Evolutionary conservation across 2,329 filamentous ascomycete genomes (phyloP).

Genomic region (Aspergillus alliaceus): DNA sequence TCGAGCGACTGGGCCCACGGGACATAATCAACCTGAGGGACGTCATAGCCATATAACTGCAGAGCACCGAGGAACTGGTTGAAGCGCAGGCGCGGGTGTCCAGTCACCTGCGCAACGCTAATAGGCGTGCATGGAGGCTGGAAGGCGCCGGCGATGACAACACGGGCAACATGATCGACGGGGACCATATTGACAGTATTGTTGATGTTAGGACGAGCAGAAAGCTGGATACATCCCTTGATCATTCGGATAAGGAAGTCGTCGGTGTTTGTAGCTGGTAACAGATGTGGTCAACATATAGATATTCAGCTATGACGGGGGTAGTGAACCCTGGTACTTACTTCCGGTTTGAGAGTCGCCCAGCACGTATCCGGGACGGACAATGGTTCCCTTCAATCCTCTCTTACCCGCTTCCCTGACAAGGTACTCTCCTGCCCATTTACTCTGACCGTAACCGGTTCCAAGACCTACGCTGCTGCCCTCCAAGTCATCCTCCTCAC

Average conservation of each 20-base stretch:
- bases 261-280: slow-evolving; percentile 66
- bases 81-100: slow-evolving; percentile 74
- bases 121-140: slow-evolving; percentile 57
- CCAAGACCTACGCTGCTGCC: slow-evolving; percentile 75
- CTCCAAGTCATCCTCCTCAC: slow-evolving; percentile 74
- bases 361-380: slow-evolving; percentile 82
- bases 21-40: slow-evolving; percentile 66
- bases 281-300: slow-evolving; percentile 33
- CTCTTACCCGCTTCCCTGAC: slow-evolving; percentile 75
- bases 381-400: slow-evolving; percentile 72
- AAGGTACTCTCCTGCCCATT: slow-evolving; percentile 77
- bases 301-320: background rate
- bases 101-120: slow-evolving; percentile 74
- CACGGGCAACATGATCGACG: slow-evolving; percentile 77
- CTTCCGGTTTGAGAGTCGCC: slow-evolving; percentile 69
- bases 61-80: slow-evolving; percentile 74
- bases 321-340: slow-evolving; percentile 16
- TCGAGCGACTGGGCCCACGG: slow-evolving; percentile 69
- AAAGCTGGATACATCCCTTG: slow-evolving; percentile 84
- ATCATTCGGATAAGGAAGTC: slow-evolving; percentile 86
- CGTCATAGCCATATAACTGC: slow-evolving; percentile 70
- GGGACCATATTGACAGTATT: slow-evolving; percentile 92
- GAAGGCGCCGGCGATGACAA: slow-evolving; percentile 73
- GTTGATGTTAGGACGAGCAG: slow-evolving; percentile 69
- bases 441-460: slow-evolving; percentile 88